Evolutionary conservation across 441 rosid genomes (phyloP), one percentile per base, ranked within the genome.

Genomic region (Pelargonium citronellum): DNA sequence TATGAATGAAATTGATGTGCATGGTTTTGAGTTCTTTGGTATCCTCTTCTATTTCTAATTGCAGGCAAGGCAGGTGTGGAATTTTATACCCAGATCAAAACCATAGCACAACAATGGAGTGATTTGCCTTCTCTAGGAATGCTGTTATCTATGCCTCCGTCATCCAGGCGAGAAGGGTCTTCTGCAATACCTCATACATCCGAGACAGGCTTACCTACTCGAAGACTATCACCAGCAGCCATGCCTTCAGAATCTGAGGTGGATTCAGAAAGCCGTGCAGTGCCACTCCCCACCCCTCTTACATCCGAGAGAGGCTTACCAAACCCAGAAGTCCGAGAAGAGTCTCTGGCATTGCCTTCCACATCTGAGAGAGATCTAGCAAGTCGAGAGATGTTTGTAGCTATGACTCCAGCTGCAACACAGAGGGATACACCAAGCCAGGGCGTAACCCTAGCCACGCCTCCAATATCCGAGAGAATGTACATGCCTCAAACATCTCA

Each of bases 171-270:
- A 71, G 78, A 75, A 41, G 73, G 75, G 63, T 79, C 82, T 51
- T 77, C 81, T 13, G 67, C 39, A 15, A 68, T 79, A 46, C 78
- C 68, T 62, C 74, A 60, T 15, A 69, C 79, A 67, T 68, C 73
- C 49, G 79, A 72, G 75, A 77, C 75, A 67, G 82, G 74, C 70
- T 82, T 79, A 19, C 67, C 67, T 13, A 63, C 68, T 55, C 75
- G 67, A 62, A 71, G 74, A 68, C 64, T 30, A 16, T 75, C 78
- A 3, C 69, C 78, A 0, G 58, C 78, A 0, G 58, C 58, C 43
- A 44, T 72, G 64, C 76, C 77, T 41, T n/a, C 73, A 4, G 71
- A 77, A 65, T 80, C 82, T 13, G 77, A 79, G 64, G 74, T 79
- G 44, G 77, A 77, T 62, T 75, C 80, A 17, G 77, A 67, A 1